Evolutionary conservation across 1,284 basidiomycete species (phyloP).

Genomic region (Tylopilus sp.): DNA sequence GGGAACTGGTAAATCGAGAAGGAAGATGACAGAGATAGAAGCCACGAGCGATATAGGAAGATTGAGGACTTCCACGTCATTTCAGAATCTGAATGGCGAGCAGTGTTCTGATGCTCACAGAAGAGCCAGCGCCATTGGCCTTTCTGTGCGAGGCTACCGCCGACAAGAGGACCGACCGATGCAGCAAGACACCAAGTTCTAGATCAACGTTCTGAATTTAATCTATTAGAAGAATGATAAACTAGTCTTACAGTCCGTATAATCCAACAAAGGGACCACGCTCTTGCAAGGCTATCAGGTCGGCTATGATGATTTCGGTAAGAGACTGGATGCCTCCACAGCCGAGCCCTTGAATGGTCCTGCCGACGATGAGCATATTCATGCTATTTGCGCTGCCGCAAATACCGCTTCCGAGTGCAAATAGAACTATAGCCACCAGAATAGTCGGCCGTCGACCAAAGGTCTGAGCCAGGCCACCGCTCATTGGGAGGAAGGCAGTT

Average conservation of each 20-base stretch:
- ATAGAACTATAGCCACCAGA: slow-evolving; percentile 55
- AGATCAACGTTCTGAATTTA: neutral
- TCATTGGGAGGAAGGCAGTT: slow-evolving; percentile 49
- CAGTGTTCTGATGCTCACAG: slow-evolving; percentile 8
- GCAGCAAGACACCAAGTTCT: slow-evolving; percentile 28
- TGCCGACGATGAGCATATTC: slow-evolving; percentile 50
- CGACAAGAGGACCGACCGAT: slow-evolving; percentile 24
- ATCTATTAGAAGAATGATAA: no score
- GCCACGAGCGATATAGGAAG: no score
- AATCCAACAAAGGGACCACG: slow-evolving; percentile 49
- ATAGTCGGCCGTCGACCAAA: slow-evolving; percentile 54
- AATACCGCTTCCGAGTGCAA: slow-evolving; percentile 43
- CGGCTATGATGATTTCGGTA: slow-evolving; percentile 48
- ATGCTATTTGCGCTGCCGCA: slow-evolving; percentile 52
- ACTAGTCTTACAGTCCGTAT: slow-evolving; percentile 25
- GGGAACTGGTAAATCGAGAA: slow-evolving; percentile 25
- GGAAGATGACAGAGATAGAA: slow-evolving; percentile 2
- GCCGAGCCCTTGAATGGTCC: slow-evolving; percentile 51
- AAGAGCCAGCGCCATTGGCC: slow-evolving; percentile 31
- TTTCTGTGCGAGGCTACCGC: slow-evolving; percentile 21
- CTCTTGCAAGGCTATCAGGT: slow-evolving; percentile 52
- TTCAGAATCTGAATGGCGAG: neutral
- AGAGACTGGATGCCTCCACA: slow-evolving; percentile 49
- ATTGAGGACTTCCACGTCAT: slow-evolving; percentile 24
- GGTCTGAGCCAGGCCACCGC: slow-evolving; percentile 44